Evolutionary conservation across 73 alveolate genomes (phyloP).

Genomic region (Blepharisma stoltei): DNA sequence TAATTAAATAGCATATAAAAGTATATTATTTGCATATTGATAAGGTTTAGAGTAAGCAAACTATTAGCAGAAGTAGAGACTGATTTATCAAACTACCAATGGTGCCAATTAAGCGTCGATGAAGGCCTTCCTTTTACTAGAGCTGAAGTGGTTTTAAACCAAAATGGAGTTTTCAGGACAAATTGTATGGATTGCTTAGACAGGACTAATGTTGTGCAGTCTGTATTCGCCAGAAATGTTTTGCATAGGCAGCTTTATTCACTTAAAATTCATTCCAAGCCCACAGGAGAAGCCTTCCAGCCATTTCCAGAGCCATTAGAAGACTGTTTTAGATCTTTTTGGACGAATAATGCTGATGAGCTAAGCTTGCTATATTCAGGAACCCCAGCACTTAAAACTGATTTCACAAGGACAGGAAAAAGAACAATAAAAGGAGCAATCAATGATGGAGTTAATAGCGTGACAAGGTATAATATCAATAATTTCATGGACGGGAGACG

Average conservation of each 20-base stretch:
- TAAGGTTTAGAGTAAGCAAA: too few relatives aligned
- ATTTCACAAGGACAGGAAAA: slow-evolving; percentile 96
- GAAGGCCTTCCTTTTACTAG: background rate
- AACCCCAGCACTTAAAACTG: slow-evolving; percentile 97
- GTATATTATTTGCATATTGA: too few relatives aligned
- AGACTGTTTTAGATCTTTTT: slow-evolving; percentile 80
- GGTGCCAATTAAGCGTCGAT: slow-evolving; percentile 49
- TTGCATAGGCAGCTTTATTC: slow-evolving; percentile 63
- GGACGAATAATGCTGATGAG: slow-evolving; percentile 95
- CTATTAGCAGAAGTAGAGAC: slow-evolving; percentile 69
- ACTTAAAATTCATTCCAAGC: slow-evolving; percentile 48
- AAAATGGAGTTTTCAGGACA: slow-evolving; percentile 90
- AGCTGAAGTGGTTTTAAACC: slow-evolving; percentile 36
- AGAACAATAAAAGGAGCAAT: slow-evolving; percentile 86
- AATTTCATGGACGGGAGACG: slow-evolving; percentile 88
- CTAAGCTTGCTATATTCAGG: slow-evolving; percentile 91
- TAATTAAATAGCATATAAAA: too few relatives aligned
- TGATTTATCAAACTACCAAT: slow-evolving; percentile 39
- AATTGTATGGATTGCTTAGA: slow-evolving; percentile 98
- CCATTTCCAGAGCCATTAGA: slow-evolving; percentile 81
- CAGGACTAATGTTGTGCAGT: slow-evolving; percentile 95
- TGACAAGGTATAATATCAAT: slow-evolving; percentile 88
- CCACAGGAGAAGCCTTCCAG: slow-evolving; percentile 58
- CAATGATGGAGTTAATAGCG: slow-evolving; percentile 81
- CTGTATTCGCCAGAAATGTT: slow-evolving; percentile 79